A percentile compares a stretch with the other conserved stretches of the same genome.
phyloP scores from a whole-genome alignment of 2,329 filamentous ascomycete species.

The Neurospora sp. region DNA sequence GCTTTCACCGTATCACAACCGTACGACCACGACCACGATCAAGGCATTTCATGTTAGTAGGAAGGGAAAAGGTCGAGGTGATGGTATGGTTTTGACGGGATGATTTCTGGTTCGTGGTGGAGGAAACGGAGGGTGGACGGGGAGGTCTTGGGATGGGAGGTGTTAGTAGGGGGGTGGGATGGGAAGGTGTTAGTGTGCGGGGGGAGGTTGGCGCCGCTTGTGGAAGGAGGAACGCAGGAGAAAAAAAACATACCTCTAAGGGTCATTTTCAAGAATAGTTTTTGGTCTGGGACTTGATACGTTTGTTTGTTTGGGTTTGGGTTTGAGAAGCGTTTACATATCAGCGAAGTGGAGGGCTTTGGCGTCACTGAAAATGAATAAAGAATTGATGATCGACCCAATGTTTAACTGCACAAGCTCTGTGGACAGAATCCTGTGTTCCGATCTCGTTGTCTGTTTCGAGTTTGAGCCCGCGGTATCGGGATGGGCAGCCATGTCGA shows the following conservation, averaged over 20 bases:
- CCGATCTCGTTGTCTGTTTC: too few relatives aligned
- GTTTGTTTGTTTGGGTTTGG: neutral
- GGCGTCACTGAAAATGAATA: neutral
- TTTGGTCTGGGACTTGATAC: neutral
- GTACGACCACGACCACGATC: neutral
- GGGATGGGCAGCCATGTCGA: too few relatives aligned
- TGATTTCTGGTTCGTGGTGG: neutral
- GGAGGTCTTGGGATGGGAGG: neutral
- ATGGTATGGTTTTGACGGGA: neutral
- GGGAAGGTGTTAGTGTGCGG: neutral
- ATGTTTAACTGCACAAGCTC: too few relatives aligned
- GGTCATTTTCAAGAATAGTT: neutral
- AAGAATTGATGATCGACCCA: too few relatives aligned
- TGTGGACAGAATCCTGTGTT: too few relatives aligned
- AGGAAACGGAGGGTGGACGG: neutral
- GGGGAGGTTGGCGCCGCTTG: neutral
- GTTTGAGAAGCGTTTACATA: neutral
- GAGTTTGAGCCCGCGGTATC: too few relatives aligned
- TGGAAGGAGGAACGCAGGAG: neutral
- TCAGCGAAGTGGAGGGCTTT: neutral
- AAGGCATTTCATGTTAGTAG: neutral
- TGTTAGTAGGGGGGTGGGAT: neutral
- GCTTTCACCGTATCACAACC: neutral
- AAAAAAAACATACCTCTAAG: neutral
- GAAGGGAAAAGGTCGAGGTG: neutral